phyloP scores from a whole-genome alignment of 1,284 basidiomycete species.

The Pyrrhoderma noxium region DNA sequence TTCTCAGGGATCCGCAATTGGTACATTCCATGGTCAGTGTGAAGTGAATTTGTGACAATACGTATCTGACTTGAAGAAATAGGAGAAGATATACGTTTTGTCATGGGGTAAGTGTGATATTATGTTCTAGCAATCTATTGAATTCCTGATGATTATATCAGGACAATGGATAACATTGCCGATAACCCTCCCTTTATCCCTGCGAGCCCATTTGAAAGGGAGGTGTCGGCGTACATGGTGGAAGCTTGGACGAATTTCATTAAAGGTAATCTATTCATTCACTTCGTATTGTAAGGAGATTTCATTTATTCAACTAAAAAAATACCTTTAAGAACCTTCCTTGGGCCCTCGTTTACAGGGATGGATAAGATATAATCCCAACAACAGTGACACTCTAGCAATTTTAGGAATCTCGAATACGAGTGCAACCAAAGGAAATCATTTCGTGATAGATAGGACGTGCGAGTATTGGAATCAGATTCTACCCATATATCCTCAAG shows the following conservation, averaged over 20 bases:
- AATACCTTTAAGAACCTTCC: conserved; percentile 21
- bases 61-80: not conserved
- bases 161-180: conserved; percentile 21
- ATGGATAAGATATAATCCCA: conserved; percentile 25
- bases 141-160: not conserved
- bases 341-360: conserved; percentile 25
- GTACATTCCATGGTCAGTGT: conserved; percentile 33
- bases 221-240: conserved; percentile 36
- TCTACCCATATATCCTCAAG: conserved; percentile 25
- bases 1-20: conserved; percentile 33
- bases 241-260: conserved; percentile 41
- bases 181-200: conserved; percentile 25
- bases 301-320: not conserved
- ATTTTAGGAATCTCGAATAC: conserved; percentile 24
- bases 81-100: conserved; percentile 34
- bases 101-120: conserved; percentile 29
- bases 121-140: not conserved
- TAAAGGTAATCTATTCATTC: conserved; percentile 29
- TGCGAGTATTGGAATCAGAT: conserved; percentile 27
- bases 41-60: not conserved
- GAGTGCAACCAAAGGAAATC: conserved; percentile 23
- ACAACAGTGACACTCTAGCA: conserved; percentile 22
- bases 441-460: conserved; percentile 20
- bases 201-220: conserved; percentile 32
- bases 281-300: not conserved